Evolutionary conservation across 163 green algal species (phyloP).

Genomic region (Coccomyxa subellipsoidea): DNA sequence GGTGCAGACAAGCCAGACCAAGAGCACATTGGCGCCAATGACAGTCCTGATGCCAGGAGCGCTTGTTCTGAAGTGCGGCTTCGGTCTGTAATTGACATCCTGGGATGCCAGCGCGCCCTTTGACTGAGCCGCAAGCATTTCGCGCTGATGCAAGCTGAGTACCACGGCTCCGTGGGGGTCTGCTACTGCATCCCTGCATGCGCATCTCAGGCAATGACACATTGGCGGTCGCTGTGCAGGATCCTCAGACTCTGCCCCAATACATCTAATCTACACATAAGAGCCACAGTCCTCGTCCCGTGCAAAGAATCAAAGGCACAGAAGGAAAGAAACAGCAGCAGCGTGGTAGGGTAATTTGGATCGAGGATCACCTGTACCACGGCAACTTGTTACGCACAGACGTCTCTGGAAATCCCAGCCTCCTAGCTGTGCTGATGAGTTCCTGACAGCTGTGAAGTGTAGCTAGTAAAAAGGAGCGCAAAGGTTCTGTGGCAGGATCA

Average conservation of each 20-base stretch:
- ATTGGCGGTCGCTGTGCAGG: no score
- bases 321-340: no score
- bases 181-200: neutral
- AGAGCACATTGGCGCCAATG: neutral
- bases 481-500: neutral
- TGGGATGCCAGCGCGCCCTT: neutral
- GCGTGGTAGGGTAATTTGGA: no score
- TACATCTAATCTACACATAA: no score
- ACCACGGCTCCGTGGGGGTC: neutral
- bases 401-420: neutral
- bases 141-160: neutral
- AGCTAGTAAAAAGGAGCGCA: neutral
- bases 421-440: neutral
- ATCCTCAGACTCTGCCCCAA: no score
- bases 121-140: neutral
- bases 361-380: neutral
- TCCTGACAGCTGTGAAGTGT: neutral
- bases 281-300: no score
- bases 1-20: conserved; percentile 2
- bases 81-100: neutral
- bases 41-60: neutral
- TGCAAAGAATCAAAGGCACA: no score
- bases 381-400: neutral
- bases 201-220: neutral
- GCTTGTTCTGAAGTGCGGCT: neutral